Evolutionary conservation across 1,139 yeast genomes (phyloP), one percentile per base, ranked within the genome.

Genomic region (Kluyveromyces sp.): DNA sequence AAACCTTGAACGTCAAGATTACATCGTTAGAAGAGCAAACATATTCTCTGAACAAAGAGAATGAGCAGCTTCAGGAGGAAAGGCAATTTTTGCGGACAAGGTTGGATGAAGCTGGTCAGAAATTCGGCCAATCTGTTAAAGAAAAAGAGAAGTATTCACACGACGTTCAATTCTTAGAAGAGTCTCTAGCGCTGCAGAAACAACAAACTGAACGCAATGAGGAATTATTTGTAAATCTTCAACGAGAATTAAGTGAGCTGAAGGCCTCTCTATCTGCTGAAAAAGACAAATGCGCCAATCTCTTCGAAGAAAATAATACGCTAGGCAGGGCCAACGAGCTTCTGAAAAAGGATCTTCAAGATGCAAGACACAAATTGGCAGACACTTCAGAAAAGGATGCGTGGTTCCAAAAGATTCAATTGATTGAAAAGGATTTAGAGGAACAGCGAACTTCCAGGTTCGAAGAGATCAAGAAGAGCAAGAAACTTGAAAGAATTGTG

Each of bases 31-130:
- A 66, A 40, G 73, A 75, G 34, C 49, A 45, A 19, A 32, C 52
- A 3, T 45, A 46, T 16, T 35, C 46, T 4, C 37, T 55, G 61
- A 72, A 13, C 53, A 53, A 19, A 77, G 80, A 57, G 67, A 83
- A 57, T 77, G 74, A 57, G 60, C 67, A 26, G 32, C 63, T 82
- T 34, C 58, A 75, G 42, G 65, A 61, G 16, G 71, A 74, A 2
- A 77, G 77, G 53, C 56, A 56, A 3, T 25, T 32, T 15, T 58
- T 81, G 32, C 80, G 77, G 52, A 61, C 60, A 6, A 69, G 73
- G 39, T 62, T 78, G n/a, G 61, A 69, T 36, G 66, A 65, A 1
- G 61, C 78, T 15, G 67, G 67, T 20, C 64, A 64, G 25, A 71
- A 71, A 44, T 68, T 76, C 44, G 75, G 75, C 35, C 71, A 68